phyloP scores from a whole-genome alignment of 2,329 filamentous ascomycete genomes.

The Lojkania enalia region DNA sequence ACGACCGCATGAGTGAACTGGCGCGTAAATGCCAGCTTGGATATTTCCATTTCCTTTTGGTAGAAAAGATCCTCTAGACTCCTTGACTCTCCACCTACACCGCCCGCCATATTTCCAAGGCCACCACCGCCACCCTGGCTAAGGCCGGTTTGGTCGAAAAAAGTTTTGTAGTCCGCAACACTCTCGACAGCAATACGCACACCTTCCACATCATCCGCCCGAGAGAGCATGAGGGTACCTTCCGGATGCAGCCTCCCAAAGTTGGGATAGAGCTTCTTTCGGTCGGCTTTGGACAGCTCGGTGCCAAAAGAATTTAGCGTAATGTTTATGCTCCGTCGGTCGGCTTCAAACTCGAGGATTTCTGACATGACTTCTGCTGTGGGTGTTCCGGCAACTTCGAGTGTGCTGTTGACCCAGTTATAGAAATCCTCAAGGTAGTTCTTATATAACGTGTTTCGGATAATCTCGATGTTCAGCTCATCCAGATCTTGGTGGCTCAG shows the following conservation, averaged over 20 bases:
- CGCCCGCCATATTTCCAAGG: slow-evolving; percentile 82
- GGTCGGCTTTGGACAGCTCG: slow-evolving; percentile 88
- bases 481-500: slow-evolving; percentile 95
- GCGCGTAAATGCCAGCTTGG: slow-evolving; percentile 89
- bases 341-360: slow-evolving; percentile 94
- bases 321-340: slow-evolving; percentile 96
- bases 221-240: slow-evolving; percentile 90
- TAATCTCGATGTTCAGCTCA: slow-evolving; percentile 98
- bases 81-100: slow-evolving; percentile 77
- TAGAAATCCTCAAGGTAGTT: slow-evolving; percentile 99
- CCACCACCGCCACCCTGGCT: slow-evolving; percentile 73
- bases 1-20: slow-evolving; percentile 96
- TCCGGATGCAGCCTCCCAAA: slow-evolving; percentile 93
- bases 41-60: slow-evolving; percentile 99
- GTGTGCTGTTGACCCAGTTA: slow-evolving; percentile 86
- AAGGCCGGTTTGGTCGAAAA: slow-evolving; percentile 88
- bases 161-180: slow-evolving; percentile 88
- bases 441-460: slow-evolving; percentile 98
- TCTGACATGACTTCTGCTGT: slow-evolving; percentile 95
- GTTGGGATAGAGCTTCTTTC: slow-evolving; percentile 92
- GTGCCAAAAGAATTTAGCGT: slow-evolving; percentile 98
- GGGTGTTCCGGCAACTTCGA: slow-evolving; percentile 84
- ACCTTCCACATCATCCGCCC: slow-evolving; percentile 92
- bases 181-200: slow-evolving; percentile 93
- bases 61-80: slow-evolving; percentile 98